A percentile compares a stretch with the other conserved stretches of the same genome.
phyloP scores from a whole-genome alignment of 306 rosid species.

The Datisca glomerata region DNA sequence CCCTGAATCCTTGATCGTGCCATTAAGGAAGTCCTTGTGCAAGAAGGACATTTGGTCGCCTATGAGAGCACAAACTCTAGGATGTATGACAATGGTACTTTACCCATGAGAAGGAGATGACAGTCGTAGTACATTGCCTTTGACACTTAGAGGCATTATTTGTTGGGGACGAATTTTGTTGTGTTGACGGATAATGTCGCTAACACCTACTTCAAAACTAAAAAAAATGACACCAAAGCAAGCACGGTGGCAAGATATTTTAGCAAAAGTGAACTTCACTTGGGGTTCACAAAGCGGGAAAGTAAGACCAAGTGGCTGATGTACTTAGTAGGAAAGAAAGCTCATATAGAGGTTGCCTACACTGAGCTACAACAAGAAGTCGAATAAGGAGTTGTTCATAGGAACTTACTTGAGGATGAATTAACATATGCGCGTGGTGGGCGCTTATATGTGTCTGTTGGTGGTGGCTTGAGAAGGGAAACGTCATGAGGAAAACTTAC shows the following conservation, averaged over 20 bases:
- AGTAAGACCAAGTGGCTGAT: neutral
- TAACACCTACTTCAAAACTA: neutral
- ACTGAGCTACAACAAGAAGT: neutral
- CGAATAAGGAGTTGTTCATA: neutral
- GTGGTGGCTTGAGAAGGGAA: neutral
- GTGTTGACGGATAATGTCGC: constrained; percentile 7
- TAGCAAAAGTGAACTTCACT: neutral
- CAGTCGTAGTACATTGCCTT: neutral
- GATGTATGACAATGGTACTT: neutral
- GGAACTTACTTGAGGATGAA: neutral
- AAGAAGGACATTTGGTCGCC: neutral
- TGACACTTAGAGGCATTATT: neutral
- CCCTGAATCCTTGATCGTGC: neutral
- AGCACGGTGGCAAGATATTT: neutral
- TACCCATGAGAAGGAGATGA: constrained; percentile 5
- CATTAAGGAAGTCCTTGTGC: neutral
- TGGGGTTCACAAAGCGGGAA: neutral
- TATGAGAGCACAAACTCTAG: too few species aligned
- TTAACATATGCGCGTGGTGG: neutral
- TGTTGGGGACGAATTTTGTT: neutral
- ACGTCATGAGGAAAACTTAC: neutral
- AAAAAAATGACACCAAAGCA: constrained; percentile 3
- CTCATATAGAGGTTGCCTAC: neutral
- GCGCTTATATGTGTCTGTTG: neutral
- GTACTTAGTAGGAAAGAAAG: neutral